phyloP scores from a whole-genome alignment of 352 stramenopile genomes.

The Phytopythium cucurbitacearum region DNA sequence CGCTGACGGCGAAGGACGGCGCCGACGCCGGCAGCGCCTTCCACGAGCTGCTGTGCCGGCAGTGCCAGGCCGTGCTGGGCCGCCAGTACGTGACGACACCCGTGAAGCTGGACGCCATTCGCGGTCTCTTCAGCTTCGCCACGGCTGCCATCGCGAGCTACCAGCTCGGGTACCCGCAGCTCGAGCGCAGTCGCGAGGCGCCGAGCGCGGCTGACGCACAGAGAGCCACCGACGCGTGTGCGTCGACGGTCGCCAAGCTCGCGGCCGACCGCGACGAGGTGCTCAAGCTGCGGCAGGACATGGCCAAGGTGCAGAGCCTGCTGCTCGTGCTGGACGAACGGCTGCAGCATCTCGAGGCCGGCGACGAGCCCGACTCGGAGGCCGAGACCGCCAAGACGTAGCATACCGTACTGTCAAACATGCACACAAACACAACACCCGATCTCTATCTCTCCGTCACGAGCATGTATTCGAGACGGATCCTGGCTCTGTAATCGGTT shows the following conservation, averaged over 20 bases:
- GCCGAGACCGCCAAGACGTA: background rate
- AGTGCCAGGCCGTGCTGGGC: conserved; percentile 77
- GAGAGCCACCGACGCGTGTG: conserved; percentile 22
- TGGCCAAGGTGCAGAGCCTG: conserved; percentile 74
- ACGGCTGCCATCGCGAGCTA: conserved; percentile 75
- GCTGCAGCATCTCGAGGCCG: conserved; percentile 52
- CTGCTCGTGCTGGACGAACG: conserved; percentile 73
- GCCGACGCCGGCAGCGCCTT: conserved; percentile 68
- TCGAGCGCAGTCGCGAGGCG: conserved; percentile 4
- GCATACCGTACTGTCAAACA: too few species aligned
- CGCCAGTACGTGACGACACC: conserved; percentile 76
- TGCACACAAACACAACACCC: too few species aligned
- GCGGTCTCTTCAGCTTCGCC: conserved; percentile 68
- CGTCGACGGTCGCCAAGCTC: conserved; percentile 30
- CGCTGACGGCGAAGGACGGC: conserved; percentile 43
- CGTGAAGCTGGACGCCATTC: conserved; percentile 49
- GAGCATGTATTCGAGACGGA: background rate
- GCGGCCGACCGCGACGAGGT: conserved; percentile 48
- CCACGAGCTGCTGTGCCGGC: conserved; percentile 69
- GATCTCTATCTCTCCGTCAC: too few species aligned
- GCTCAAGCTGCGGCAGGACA: conserved; percentile 52
- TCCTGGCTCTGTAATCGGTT: background rate
- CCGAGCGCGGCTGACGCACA: conserved; percentile 17
- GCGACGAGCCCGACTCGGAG: conserved; percentile 40
- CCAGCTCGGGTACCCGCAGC: conserved; percentile 61